phyloP scores from a whole-genome alignment of 2,329 filamentous ascomycete species.

The Amauroascus verrucosus region DNA sequence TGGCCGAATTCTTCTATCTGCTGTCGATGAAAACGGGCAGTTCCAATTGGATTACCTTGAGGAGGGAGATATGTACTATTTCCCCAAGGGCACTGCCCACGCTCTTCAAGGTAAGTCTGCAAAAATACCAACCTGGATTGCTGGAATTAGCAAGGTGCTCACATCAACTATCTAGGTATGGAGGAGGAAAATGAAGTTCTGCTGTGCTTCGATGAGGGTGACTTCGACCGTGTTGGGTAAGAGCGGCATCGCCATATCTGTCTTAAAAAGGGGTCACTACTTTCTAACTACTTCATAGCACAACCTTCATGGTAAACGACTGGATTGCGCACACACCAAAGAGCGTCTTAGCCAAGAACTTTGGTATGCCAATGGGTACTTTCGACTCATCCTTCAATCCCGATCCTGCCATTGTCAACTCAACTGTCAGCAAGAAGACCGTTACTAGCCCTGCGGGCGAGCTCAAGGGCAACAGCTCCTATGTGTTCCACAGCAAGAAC shows the following conservation, averaged over 20 bases:
- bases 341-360: constrained; percentile 57
- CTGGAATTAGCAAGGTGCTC: not conserved
- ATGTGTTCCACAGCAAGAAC: constrained; percentile 50
- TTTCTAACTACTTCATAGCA: constrained; percentile 32
- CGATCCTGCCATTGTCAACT: constrained; percentile 54
- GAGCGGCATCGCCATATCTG: constrained; percentile 13
- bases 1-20: constrained; percentile 49
- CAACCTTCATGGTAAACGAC: constrained; percentile 61
- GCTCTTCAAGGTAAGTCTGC: constrained; percentile 43
- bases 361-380: constrained; percentile 50
- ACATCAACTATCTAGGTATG: constrained; percentile 34
- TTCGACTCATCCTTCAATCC: constrained; percentile 49
- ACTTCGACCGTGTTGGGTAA: constrained; percentile 54
- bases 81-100: constrained; percentile 55
- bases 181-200: constrained; percentile 59
- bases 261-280: too few relatives aligned
- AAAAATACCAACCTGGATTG: not conserved
- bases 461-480: constrained; percentile 50
- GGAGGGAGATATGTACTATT: constrained; percentile 59
- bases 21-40: constrained; percentile 52
- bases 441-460: constrained; percentile 41
- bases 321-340: constrained; percentile 59
- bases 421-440: constrained; percentile 41
- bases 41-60: constrained; percentile 47
- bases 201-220: constrained; percentile 55